Evolutionary conservation across 306 rosid species (phyloP).

Genomic region (Vigna reflexopilosa): DNA sequence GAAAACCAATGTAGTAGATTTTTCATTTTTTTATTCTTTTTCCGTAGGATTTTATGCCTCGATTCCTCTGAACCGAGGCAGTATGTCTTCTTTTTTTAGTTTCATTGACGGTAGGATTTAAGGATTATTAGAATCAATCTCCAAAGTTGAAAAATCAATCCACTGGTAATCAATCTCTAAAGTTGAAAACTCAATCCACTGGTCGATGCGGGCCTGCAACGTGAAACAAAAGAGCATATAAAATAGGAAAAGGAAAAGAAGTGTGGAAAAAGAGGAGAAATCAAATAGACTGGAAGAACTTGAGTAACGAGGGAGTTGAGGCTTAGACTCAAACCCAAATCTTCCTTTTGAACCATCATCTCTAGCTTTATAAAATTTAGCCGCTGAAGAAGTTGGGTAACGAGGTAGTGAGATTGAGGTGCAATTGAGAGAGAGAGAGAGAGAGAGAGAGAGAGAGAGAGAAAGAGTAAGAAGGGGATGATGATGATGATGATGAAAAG

Average conservation of each 20-base stretch:
- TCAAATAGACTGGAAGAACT: neutral
- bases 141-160: slow-evolving; percentile 7
- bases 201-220: slow-evolving; percentile 77
- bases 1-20: too few relatives aligned
- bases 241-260: neutral
- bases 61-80: too few relatives aligned
- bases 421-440: neutral
- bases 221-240: neutral
- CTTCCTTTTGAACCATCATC: slow-evolving; percentile 66
- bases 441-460: neutral
- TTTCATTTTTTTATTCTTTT: too few relatives aligned
- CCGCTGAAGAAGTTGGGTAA: neutral
- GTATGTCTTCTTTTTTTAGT: too few relatives aligned
- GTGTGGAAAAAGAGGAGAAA: too few relatives aligned
- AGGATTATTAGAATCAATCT: slow-evolving; percentile 61
- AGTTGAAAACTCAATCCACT: slow-evolving; percentile 89
- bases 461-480: neutral
- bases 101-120: too few relatives aligned
- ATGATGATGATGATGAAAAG: neutral
- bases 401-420: neutral
- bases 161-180: neutral
- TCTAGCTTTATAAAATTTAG: neutral
- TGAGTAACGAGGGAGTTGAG: slow-evolving; percentile 39
- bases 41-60: too few relatives aligned
- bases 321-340: slow-evolving; percentile 79